phyloP scores from a whole-genome alignment of 768 basidiomycete genomes.

The Lyophyllum shimeji region DNA sequence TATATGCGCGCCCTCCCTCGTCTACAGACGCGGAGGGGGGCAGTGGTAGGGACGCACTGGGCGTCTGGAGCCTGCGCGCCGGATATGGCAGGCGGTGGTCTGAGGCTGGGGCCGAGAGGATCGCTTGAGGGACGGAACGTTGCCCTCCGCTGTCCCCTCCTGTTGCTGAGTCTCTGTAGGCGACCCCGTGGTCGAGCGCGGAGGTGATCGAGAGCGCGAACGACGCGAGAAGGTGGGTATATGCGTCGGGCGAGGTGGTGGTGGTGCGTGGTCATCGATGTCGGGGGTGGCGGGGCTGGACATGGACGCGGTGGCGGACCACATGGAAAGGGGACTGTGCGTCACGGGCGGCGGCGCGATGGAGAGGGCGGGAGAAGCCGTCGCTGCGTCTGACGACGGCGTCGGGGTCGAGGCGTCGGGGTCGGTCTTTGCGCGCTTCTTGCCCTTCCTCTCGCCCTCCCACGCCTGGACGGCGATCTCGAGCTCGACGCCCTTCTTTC shows the following conservation, averaged over 20 bases:
- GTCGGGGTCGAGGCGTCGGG: background rate
- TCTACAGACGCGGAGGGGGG: background rate
- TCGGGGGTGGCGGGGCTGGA: background rate
- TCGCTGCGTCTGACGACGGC: background rate
- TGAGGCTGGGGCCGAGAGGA: slow-evolving; percentile 55
- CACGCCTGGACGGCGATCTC: slow-evolving; percentile 65
- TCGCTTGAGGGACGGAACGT: slow-evolving; percentile 50
- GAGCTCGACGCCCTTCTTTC: slow-evolving; percentile 63
- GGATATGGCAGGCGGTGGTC: slow-evolving; percentile 9
- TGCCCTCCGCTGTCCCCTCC: too few species aligned
- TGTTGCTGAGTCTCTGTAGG: background rate
- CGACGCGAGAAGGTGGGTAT: background rate
- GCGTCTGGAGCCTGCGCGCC: background rate
- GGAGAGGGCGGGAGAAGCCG: background rate
- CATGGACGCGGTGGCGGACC: background rate
- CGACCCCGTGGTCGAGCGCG: background rate
- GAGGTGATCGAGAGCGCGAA: slow-evolving; percentile 5
- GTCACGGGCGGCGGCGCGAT: background rate
- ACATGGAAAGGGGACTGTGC: background rate
- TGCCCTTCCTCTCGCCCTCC: slow-evolving; percentile 35
- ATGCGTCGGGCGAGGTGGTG: background rate
- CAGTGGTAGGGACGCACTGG: background rate
- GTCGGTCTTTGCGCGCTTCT: background rate
- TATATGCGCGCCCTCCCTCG: background rate
- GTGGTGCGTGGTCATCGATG: background rate